These are phyloP conservation scores for Metrosideros polymorpha DNA, from an alignment of 441 rosid species.

Conservation along the genomic window DNA sequence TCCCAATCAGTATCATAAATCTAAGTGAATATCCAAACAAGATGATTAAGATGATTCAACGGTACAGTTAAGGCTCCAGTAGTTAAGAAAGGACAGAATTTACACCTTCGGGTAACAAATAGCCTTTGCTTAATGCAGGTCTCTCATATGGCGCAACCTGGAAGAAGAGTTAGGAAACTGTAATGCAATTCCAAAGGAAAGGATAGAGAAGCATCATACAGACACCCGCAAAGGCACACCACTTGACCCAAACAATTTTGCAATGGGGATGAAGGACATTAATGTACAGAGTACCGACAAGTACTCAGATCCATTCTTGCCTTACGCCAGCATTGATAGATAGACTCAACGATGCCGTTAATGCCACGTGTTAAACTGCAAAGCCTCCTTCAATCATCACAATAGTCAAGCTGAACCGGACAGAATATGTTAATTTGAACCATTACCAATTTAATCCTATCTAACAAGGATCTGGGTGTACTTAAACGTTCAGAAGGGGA, in stretches of 20 bases:
- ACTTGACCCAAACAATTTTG: background rate
- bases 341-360: background rate
- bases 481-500: background rate
- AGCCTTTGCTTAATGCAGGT: conserved; percentile 94
- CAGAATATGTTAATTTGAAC: background rate
- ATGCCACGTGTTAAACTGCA: background rate
- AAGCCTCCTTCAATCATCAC: background rate
- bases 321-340: background rate
- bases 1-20: background rate
- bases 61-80: background rate
- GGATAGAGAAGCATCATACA: background rate
- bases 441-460: background rate
- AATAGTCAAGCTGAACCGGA: background rate
- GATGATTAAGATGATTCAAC: background rate
- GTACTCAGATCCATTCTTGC: background rate
- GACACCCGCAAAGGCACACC: background rate
- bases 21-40: background rate
- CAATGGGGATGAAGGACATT: background rate
- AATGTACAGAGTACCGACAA: background rate
- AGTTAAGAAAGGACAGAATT: background rate
- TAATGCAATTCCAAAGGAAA: background rate
- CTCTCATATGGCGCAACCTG: conserved; percentile 97
- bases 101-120: conserved; percentile 81
- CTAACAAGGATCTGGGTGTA: background rate
- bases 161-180: background rate